Evolutionary conservation across 352 stramenopile species (phyloP).

Genomic region (Phytophthora uliginosa): DNA sequence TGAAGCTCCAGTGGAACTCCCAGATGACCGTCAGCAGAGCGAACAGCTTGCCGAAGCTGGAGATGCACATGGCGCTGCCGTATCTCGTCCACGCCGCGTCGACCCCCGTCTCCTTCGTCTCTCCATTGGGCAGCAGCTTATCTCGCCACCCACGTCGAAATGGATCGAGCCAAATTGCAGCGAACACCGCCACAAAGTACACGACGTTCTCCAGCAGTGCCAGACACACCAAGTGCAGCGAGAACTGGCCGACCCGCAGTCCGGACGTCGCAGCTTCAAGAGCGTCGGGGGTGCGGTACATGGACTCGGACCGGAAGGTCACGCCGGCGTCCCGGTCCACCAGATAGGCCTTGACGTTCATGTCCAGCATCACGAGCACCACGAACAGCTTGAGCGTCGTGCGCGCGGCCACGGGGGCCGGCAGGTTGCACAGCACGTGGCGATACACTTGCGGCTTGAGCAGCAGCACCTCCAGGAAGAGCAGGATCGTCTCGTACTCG

Average conservation of each 20-base stretch:
- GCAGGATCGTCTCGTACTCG: slow-evolving; percentile 87
- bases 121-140: slow-evolving; percentile 33
- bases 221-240: slow-evolving; percentile 78
- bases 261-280: slow-evolving; percentile 54
- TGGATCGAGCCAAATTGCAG: slow-evolving; percentile 60
- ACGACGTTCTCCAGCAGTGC: slow-evolving; percentile 79
- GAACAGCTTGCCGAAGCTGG: slow-evolving; percentile 89
- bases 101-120: slow-evolving; percentile 6
- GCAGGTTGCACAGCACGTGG: slow-evolving; percentile 87
- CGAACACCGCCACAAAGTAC: slow-evolving; percentile 64
- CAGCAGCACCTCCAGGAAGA: slow-evolving; percentile 89
- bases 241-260: slow-evolving; percentile 78
- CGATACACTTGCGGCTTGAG: slow-evolving; percentile 89
- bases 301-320: slow-evolving; percentile 63
- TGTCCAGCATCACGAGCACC: slow-evolving; percentile 87
- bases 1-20: slow-evolving; percentile 89
- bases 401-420: slow-evolving; percentile 49
- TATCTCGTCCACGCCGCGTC: slow-evolving; percentile 46
- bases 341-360: slow-evolving; percentile 90
- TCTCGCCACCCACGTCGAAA: slow-evolving; percentile 61
- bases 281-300: slow-evolving; percentile 48
- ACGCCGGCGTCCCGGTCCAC: slow-evolving; percentile 75
- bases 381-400: slow-evolving; percentile 82
- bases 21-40: slow-evolving; percentile 87
- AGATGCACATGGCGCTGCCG: slow-evolving; percentile 77